phyloP scores from a whole-genome alignment of 2,329 filamentous ascomycete genomes.

The Arthrinium puccinioides region DNA sequence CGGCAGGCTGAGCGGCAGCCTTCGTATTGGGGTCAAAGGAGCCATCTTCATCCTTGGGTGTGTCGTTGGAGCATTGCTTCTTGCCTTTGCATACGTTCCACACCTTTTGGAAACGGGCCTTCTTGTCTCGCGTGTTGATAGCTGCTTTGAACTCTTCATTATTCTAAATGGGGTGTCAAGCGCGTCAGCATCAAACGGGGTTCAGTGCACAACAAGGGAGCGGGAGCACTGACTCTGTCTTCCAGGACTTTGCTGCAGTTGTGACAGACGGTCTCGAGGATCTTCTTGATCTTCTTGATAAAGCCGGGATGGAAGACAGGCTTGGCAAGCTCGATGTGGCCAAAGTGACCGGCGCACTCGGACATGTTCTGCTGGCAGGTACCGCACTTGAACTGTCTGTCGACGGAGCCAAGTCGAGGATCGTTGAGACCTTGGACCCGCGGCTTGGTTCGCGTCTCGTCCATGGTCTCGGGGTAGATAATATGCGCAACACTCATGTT shows the following conservation, averaged over 20 bases:
- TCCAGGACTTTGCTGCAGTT: slow-evolving; percentile 97
- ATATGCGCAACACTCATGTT: slow-evolving; percentile 96
- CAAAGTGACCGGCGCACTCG: slow-evolving; percentile 96
- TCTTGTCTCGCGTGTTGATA: slow-evolving; percentile 80
- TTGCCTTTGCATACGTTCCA: slow-evolving; percentile 91
- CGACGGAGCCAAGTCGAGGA: slow-evolving; percentile 91
- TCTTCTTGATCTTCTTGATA: slow-evolving; percentile 98
- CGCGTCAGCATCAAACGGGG: slow-evolving; percentile 48
- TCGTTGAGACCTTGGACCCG: slow-evolving; percentile 92
- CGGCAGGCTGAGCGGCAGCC: slow-evolving; percentile 42
- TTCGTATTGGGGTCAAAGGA: slow-evolving; percentile 57
- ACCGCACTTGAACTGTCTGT: slow-evolving; percentile 89
- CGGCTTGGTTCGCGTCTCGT: slow-evolving; percentile 85
- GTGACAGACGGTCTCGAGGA: slow-evolving; percentile 97
- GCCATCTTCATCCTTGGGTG: slow-evolving; percentile 61
- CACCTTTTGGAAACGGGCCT: slow-evolving; percentile 86
- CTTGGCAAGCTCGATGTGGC: slow-evolving; percentile 94
- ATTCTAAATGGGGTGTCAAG: slow-evolving; percentile 58
- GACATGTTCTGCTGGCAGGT: slow-evolving; percentile 95
- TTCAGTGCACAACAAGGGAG: slow-evolving; percentile 29
- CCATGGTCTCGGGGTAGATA: slow-evolving; percentile 98
- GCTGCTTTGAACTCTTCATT: slow-evolving; percentile 79
- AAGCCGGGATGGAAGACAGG: slow-evolving; percentile 95
- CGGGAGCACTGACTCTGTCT: slow-evolving; percentile 87
- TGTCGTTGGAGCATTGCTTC: slow-evolving; percentile 73